Percentiles rank a stretch among this genome's conserved stretches.
These are phyloP conservation scores for Macrolepiota albuminosa DNA, from an alignment of 768 basidiomycete genomes.

Conservation along the genomic window DNA sequence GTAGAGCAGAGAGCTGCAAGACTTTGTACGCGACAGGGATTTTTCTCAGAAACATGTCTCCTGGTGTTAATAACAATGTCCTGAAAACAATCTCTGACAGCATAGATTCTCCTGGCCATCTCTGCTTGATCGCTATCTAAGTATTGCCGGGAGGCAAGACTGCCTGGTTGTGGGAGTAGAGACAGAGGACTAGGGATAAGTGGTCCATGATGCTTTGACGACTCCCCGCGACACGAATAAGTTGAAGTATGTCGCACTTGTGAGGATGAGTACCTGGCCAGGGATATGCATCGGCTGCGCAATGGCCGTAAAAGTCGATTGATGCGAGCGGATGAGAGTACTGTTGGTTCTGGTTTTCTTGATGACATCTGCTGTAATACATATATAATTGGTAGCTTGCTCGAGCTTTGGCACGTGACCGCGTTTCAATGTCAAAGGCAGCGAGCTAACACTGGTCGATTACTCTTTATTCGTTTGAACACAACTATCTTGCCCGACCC, in stretches of 20 bases:
- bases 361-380: slow-evolving; percentile 4
- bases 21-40: slow-evolving; percentile 20
- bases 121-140: slow-evolving; percentile 28
- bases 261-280: slow-evolving; percentile 10
- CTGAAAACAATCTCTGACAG: slow-evolving; percentile 51
- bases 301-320: slow-evolving; percentile 21
- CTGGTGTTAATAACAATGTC: slow-evolving; percentile 39
- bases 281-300: slow-evolving; percentile 19
- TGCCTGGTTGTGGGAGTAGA: slow-evolving; percentile 33
- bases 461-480: too few relatives aligned
- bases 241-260: not conserved
- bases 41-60: not conserved
- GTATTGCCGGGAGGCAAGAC: slow-evolving; percentile 25
- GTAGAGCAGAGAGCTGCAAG: slow-evolving; percentile 44
- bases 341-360: slow-evolving; percentile 2
- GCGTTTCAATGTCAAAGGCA: not conserved
- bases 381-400: too few relatives aligned
- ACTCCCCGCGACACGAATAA: not conserved
- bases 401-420: not conserved
- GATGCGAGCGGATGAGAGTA: slow-evolving; percentile 17
- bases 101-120: slow-evolving; percentile 44
- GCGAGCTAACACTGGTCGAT: too few relatives aligned
- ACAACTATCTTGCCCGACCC: too few relatives aligned
- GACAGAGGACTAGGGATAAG: slow-evolving; percentile 25
- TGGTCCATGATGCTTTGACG: not conserved